phyloP scores from a whole-genome alignment of 2,329 filamentous ascomycete genomes.

The Aspergillus fijiensis region DNA sequence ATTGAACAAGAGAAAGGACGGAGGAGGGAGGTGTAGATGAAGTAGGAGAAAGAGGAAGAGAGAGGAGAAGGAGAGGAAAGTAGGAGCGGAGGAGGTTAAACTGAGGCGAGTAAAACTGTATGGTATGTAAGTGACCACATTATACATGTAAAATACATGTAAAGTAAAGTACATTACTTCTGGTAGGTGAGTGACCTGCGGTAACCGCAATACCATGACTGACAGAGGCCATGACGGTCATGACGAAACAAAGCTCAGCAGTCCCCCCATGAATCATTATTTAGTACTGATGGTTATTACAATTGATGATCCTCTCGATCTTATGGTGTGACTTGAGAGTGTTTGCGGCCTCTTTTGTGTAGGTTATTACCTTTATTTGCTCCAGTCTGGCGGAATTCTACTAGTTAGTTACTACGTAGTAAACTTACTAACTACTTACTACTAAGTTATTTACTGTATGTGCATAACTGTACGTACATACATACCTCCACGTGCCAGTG shows the following conservation, averaged over 20 bases:
- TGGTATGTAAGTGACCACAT: background rate
- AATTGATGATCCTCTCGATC: no score
- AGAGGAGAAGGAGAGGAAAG: background rate
- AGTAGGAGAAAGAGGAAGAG: constrained; percentile 9
- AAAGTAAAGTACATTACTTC: background rate
- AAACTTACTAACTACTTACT: no score
- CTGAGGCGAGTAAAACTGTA: background rate
- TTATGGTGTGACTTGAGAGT: no score
- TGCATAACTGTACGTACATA: no score
- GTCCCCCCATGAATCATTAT: background rate
- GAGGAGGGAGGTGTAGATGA: constrained; percentile 5
- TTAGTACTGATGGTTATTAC: background rate
- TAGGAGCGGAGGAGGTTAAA: constrained; percentile 4
- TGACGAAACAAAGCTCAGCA: background rate
- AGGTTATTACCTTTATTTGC: no score
- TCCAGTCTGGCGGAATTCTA: no score
- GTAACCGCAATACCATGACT: background rate
- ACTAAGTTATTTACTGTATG: no score
- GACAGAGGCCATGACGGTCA: background rate
- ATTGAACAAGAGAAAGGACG: constrained; percentile 1
- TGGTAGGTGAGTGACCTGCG: background rate
- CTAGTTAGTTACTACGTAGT: no score
- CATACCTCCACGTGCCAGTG: background rate
- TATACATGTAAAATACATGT: background rate
- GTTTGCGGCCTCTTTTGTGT: no score